These are phyloP conservation scores for Trichomonas tenax DNA, from an alignment of 208 protist species.

Conservation along the genomic window DNA sequence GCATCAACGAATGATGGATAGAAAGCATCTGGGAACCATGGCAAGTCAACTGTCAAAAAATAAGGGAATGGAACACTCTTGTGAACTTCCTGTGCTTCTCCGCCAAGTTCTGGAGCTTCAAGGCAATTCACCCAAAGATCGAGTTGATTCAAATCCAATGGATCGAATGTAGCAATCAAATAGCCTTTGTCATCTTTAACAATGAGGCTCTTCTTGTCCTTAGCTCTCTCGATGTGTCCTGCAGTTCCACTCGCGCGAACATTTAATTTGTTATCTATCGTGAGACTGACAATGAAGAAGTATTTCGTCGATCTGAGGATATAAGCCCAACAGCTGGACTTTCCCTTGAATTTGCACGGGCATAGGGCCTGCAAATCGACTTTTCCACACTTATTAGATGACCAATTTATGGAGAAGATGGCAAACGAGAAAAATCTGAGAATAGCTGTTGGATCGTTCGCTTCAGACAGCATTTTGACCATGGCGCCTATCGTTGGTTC, in stretches of 20 bases:
- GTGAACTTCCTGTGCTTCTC: not conserved
- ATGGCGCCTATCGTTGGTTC: not conserved
- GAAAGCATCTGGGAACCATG: not conserved
- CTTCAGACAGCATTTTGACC: not conserved
- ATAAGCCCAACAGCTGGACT: not conserved
- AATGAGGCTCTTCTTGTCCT: too few relatives aligned
- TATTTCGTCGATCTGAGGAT: not conserved
- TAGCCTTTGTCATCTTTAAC: too few relatives aligned
- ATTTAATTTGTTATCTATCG: too few relatives aligned
- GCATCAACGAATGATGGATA: not conserved
- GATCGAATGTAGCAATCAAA: too few relatives aligned
- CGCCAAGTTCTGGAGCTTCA: not conserved
- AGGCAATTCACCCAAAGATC: too few relatives aligned
- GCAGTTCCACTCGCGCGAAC: too few relatives aligned
- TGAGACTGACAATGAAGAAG: too few relatives aligned
- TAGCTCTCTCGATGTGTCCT: too few relatives aligned
- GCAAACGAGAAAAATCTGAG: not conserved
- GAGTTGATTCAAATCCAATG: too few relatives aligned
- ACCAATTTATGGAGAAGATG: not conserved
- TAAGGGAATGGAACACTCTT: not conserved
- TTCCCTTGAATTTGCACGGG: not conserved
- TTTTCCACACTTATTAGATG: not conserved
- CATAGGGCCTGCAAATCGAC: not conserved
- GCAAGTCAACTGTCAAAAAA: not conserved
- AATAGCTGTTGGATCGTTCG: not conserved